Conservation (phyloP, 139 green algal species). For the Astrephomene gubernaculifera region DNA sequence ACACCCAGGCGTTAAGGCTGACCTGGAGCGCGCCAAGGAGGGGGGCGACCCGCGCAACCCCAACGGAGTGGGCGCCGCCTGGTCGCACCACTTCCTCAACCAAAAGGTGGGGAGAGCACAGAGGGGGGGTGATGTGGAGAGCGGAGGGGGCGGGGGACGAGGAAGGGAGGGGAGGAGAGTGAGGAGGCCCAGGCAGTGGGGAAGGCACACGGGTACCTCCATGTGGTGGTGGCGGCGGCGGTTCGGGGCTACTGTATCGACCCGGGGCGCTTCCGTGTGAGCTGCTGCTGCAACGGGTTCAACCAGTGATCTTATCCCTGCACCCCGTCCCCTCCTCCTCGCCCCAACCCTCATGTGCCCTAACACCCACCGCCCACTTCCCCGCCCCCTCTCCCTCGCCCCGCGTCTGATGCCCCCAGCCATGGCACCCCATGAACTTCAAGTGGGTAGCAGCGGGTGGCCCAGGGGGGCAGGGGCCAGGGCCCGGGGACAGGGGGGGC, state of each 20-base stretch:
- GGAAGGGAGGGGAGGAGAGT: no score
- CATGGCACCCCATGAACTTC: conserved; percentile 91
- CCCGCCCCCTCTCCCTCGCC: background rate
- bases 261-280: background rate
- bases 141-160: background rate
- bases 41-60: conserved; percentile 54
- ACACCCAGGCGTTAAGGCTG: conserved; percentile 54
- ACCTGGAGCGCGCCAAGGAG: conserved; percentile 63
- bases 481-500: background rate
- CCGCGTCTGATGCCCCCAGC: conserved; percentile 50
- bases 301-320: no score
- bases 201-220: no score
- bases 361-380: background rate
- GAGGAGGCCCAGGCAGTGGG: no score
- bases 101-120: conserved; percentile 64
- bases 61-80: conserved; percentile 62
- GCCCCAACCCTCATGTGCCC: background rate
- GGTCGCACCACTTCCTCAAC: conserved; percentile 88
- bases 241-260: no score
- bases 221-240: no score
- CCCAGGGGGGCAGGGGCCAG: background rate
- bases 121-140: background rate
- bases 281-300: no score
- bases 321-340: background rate
- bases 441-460: background rate